Evolutionary conservation across 139 green algal species (phyloP).

Genomic region (Micractinium conductrix): DNA sequence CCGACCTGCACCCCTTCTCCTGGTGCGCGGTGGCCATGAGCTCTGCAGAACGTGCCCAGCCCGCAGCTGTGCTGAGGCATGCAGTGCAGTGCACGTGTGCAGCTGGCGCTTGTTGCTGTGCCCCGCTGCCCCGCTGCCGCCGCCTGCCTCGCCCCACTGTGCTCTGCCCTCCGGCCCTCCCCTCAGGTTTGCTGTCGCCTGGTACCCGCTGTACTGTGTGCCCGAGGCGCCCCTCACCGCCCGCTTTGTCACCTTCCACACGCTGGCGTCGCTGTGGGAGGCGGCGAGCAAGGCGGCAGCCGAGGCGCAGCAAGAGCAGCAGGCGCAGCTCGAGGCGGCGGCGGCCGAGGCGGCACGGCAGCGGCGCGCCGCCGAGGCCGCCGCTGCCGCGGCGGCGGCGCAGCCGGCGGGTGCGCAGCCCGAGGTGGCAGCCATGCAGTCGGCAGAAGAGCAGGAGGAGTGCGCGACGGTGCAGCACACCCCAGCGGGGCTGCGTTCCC

Average conservation of each 20-base stretch:
- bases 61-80: background rate
- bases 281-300: conserved; percentile 15
- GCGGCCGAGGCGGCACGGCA: background rate
- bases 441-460: too few relatives aligned
- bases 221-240: conserved; percentile 84
- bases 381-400: background rate
- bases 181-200: conserved; percentile 78
- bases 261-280: conserved; percentile 49
- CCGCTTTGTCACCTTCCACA: conserved; percentile 90
- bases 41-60: background rate
- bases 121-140: background rate
- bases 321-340: background rate
- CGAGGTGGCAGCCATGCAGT: background rate
- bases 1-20: conserved; percentile 82
- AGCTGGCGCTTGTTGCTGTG: too few relatives aligned
- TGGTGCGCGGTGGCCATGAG: conserved; percentile 52
- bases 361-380: background rate
- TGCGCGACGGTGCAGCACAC: background rate
- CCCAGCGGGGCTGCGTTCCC: background rate
- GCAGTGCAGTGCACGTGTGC: too few relatives aligned
- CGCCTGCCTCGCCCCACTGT: background rate
- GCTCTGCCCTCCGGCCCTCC: background rate
- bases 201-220: conserved; percentile 91
- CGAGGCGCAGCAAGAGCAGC: background rate
- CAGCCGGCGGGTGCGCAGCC: background rate